Evolutionary conservation across 139 green algal species (phyloP), one percentile per base, ranked within the genome.

Genomic region (Micractinium conductrix): DNA sequence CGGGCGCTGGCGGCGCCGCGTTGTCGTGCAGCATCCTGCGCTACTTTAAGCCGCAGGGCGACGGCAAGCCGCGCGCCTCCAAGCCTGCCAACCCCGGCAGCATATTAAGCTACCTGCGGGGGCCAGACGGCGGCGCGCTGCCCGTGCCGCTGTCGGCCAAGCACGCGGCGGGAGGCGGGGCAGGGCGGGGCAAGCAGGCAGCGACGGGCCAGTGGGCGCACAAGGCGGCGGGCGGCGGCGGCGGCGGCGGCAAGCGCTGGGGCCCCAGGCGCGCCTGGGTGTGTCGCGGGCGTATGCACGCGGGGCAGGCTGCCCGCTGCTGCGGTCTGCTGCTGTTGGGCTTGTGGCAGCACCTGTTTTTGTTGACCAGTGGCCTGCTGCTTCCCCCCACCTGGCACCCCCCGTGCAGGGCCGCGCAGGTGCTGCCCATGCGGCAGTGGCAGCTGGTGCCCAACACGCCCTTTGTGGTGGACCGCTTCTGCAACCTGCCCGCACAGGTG

Each of bases 401-500:
- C 17, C 16, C n/a, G 28, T 45, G 42, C 78, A 84, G 79, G 35
- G 73, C 53, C 37, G 83, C 55, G 1, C 42, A 44, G n/a, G 83
- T 87, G 75, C 53, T 78, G 21, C 83, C 83, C 26, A 70, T 87
- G 40, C 75, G 76, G 37, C 65, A 35, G 53, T 93, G 86, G 86
- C 93, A 96, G 84, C 85, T 85, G 38, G 85, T 95, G n/a, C 91
- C 92, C 0, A 90, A 90, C 78, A 95, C 90, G 22, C 35, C 68
- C 55, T 93, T 97, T 53, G 76, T 95, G 37, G 94, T 97, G 62
- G 94, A 97, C 86, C 83, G 79, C 53, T 97, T 97, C 80, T 82
- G 87, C 40, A 88, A 84, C 12, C 62, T 84, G 38, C 80, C 74
- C 17, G 71, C 53, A 40, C 89, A 72, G 63, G 72, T 60, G 40